Percentiles rank a stretch among this genome's conserved stretches.
Conservation (phyloP, 2,329 filamentous ascomycete genomes). For the Colletotrichum phormii region DNA sequence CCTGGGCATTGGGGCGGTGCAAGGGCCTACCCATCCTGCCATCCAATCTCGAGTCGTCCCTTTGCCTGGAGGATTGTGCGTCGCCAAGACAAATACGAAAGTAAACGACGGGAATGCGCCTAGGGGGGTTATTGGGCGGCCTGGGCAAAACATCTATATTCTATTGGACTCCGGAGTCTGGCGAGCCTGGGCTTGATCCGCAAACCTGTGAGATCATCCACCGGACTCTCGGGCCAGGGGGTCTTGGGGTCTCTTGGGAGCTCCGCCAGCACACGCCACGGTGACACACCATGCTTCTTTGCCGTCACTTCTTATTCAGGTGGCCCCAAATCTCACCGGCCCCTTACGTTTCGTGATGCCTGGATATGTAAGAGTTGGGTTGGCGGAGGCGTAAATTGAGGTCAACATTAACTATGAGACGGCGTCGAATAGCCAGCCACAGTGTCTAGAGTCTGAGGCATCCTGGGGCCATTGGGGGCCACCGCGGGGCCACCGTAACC, state of each 20-base stretch:
- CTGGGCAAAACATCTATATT: constrained; percentile 21
- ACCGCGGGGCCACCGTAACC: not conserved
- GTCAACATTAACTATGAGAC: constrained; percentile 16
- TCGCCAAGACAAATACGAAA: constrained; percentile 31
- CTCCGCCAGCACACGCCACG: not conserved
- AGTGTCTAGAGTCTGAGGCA: not conserved
- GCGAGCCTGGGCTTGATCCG: constrained; percentile 24
- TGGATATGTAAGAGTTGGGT: not conserved
- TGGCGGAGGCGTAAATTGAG: not conserved
- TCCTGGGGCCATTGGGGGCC: not conserved
- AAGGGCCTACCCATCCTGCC: not conserved
- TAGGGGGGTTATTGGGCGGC: constrained; percentile 9
- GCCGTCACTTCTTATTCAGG: not conserved
- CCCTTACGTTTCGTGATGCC: not conserved
- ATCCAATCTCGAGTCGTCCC: constrained; percentile 28
- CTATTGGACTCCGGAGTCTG: constrained; percentile 26
- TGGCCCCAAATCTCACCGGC: not conserved
- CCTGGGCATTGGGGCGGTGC: constrained; percentile 36
- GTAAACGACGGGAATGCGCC: constrained; percentile 17
- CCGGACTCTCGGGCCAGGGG: constrained; percentile 7
- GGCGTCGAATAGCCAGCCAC: not conserved
- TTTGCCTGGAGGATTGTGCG: not conserved
- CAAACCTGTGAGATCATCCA: constrained; percentile 25
- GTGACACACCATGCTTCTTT: not conserved
- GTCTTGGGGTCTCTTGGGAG: constrained; percentile 14